Conservation (phyloP, 2,329 filamentous ascomycete genomes). For the Cladosporium cucumerinum region DNA sequence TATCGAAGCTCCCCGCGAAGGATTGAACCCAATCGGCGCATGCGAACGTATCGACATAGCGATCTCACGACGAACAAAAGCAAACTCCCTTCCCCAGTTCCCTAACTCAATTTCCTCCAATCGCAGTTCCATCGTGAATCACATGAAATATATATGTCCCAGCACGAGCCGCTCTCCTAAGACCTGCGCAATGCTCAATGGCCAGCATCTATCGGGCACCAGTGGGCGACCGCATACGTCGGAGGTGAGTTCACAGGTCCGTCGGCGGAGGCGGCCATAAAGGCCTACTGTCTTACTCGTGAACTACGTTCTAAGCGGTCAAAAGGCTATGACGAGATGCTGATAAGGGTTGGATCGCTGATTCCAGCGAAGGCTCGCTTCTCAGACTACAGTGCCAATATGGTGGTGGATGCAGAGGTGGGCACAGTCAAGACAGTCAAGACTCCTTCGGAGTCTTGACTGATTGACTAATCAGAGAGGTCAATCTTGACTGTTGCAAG, state of each 20-base stretch:
- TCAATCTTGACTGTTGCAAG: too few relatives aligned
- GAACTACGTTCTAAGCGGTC: background rate
- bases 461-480: too few relatives aligned
- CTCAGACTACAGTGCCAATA: background rate
- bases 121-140: background rate
- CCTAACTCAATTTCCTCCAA: background rate
- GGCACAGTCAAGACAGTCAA: too few relatives aligned
- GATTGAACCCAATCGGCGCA: background rate
- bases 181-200: background rate
- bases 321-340: background rate
- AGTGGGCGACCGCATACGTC: constrained; percentile 8
- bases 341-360: background rate
- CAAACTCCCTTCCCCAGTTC: background rate
- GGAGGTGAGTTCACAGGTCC: background rate
- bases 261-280: constrained; percentile 3
- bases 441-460: too few relatives aligned
- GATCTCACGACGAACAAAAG: background rate
- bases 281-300: background rate
- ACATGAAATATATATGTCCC: background rate
- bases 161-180: background rate
- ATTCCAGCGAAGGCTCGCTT: background rate
- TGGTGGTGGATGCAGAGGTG: too few relatives aligned
- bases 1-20: background rate
- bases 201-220: background rate
- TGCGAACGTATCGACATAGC: too few relatives aligned